A percentile compares a stretch with the other conserved stretches of the same genome.
Conservation (phyloP, 2,329 filamentous ascomycete species). For the Phialophora expanda region DNA sequence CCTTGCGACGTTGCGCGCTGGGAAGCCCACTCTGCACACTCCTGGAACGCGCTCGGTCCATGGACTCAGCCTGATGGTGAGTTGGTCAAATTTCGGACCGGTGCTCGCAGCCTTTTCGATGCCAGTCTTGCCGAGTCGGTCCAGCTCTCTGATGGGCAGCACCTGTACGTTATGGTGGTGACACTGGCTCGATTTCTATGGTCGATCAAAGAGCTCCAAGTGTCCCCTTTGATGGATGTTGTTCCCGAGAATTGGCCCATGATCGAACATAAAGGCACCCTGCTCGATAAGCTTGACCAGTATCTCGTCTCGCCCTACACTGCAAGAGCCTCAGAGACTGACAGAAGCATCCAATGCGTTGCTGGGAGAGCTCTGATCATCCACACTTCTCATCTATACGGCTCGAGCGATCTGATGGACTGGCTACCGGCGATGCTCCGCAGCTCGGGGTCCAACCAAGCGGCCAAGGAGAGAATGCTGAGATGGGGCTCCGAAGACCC, state of each 20-base stretch:
- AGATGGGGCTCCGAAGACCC: slow-evolving; percentile 9
- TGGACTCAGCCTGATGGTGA: not conserved
- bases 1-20: slow-evolving; percentile 10
- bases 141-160: slow-evolving; percentile 7
- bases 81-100: slow-evolving; percentile 2
- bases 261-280: slow-evolving; percentile 10
- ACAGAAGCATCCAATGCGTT: not conserved
- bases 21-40: slow-evolving; percentile 13
- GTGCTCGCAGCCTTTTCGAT: slow-evolving; percentile 9
- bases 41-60: slow-evolving; percentile 9
- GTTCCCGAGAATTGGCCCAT: slow-evolving; percentile 7
- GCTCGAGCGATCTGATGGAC: slow-evolving; percentile 13
- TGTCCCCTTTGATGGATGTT: slow-evolving; percentile 14
- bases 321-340: not conserved
- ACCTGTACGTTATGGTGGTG: slow-evolving; percentile 10
- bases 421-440: slow-evolving; percentile 16
- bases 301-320: not conserved
- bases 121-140: not conserved
- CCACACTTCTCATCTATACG: slow-evolving; percentile 15
- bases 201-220: slow-evolving; percentile 17
- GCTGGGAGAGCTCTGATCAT: slow-evolving; percentile 3
- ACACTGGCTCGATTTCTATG: slow-evolving; percentile 16
- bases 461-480: slow-evolving; percentile 12
- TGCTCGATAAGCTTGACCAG: slow-evolving; percentile 13
- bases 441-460: not conserved